phyloP scores from a whole-genome alignment of 2,329 filamentous ascomycete species.

The Cryphonectria japonica region DNA sequence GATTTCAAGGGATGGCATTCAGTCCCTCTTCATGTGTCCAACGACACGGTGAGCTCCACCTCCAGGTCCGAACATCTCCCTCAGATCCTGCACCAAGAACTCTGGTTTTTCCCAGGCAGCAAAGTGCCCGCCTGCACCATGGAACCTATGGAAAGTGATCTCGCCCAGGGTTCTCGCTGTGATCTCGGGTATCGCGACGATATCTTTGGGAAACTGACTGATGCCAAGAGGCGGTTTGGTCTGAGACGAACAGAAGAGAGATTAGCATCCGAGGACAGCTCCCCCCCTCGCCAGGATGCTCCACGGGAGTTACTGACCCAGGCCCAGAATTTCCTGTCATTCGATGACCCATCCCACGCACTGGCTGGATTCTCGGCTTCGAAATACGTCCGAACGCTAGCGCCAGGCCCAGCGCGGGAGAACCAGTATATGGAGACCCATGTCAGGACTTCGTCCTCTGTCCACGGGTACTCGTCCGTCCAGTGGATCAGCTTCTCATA shows the following conservation, averaged over 20 bases:
- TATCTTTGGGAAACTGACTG: conserved; percentile 57
- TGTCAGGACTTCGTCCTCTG: conserved; percentile 73
- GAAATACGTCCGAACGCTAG: conserved; percentile 67
- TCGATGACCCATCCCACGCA: conserved; percentile 41
- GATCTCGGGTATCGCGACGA: conserved; percentile 55
- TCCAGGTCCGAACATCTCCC: conserved; percentile 56
- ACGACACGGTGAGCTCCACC: conserved; percentile 48
- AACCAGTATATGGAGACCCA: conserved; percentile 79
- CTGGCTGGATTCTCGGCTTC: conserved; percentile 19
- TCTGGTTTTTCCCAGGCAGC: conserved; percentile 63
- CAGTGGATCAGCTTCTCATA: conserved; percentile 80
- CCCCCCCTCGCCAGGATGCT: neutral
- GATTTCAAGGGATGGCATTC: neutral
- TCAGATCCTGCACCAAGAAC: conserved; percentile 56
- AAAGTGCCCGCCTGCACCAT: conserved; percentile 62
- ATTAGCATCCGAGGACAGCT: neutral
- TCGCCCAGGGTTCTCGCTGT: conserved; percentile 62
- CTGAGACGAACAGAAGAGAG: conserved; percentile 24
- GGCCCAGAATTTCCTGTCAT: conserved; percentile 15
- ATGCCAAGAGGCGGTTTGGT: conserved; percentile 31
- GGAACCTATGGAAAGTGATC: conserved; percentile 58
- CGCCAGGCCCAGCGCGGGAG: conserved; percentile 68
- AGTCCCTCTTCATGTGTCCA: neutral
- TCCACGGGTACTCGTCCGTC: conserved; percentile 74
- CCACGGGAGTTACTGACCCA: neutral